phyloP scores from a whole-genome alignment of 371 early-diverging fungal species.

The Apophysomyces ossiformis region DNA sequence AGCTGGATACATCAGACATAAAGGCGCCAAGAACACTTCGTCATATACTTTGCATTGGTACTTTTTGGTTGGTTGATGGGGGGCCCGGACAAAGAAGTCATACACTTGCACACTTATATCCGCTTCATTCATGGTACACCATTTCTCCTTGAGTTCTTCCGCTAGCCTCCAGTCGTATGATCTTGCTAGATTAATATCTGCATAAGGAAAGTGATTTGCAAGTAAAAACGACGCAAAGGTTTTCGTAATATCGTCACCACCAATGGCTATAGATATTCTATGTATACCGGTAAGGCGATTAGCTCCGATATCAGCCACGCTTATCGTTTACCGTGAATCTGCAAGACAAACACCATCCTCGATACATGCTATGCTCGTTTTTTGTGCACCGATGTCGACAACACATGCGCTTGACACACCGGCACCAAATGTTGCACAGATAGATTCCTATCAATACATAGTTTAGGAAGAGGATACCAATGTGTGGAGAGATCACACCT shows the following conservation, averaged over 20 bases:
- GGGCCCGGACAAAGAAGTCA: constrained; percentile 80
- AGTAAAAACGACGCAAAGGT: constrained; percentile 70
- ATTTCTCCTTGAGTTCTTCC: constrained; percentile 78
- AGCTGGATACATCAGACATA: constrained; percentile 65
- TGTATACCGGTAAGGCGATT: neutral
- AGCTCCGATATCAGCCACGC: neutral
- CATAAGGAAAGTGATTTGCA: constrained; percentile 78
- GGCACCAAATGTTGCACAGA: constrained; percentile 86
- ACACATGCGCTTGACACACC: constrained; percentile 87
- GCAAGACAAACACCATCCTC: constrained; percentile 84
- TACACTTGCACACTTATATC: constrained; percentile 83
- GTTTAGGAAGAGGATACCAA: neutral
- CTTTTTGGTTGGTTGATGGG: constrained; percentile 69
- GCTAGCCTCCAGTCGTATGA: constrained; percentile 73
- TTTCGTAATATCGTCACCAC: constrained; percentile 86
- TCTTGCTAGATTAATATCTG: constrained; percentile 62
- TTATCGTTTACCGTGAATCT: constrained; percentile 56
- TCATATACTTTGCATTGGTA: constrained; percentile 88
- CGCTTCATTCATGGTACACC: constrained; percentile 82
- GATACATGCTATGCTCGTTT: constrained; percentile 80
- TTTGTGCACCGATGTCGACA: constrained; percentile 92
- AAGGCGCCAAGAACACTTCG: constrained; percentile 81
- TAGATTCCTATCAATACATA: constrained; percentile 60
- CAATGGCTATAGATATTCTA: constrained; percentile 55
- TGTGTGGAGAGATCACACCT: constrained; percentile 34